Conservation (phyloP, 2,329 filamentous ascomycete species). For the Biscogniauxia mediterranea region DNA sequence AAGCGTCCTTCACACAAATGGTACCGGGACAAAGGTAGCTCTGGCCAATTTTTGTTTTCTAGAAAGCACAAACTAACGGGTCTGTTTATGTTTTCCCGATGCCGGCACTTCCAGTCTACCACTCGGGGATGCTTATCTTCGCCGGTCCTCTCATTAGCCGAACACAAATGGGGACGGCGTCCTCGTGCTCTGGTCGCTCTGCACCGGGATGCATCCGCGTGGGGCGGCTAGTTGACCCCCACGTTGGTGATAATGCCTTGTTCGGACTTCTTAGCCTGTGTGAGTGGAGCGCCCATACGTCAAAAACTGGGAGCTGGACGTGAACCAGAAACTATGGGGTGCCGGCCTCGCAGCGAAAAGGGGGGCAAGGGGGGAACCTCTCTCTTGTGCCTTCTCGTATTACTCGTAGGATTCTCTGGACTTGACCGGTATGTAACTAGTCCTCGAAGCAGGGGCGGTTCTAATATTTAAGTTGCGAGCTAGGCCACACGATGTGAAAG, state of each 20-base stretch:
- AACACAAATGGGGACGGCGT: not conserved
- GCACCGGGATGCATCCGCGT: not conserved
- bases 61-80: too few species aligned
- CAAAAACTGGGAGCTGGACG: not conserved
- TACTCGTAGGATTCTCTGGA: not conserved
- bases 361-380: too few species aligned
- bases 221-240: slow-evolving; percentile 1
- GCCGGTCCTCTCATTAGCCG: not conserved
- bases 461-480: not conserved
- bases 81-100: not conserved
- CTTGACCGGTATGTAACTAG: not conserved
- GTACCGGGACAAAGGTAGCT: too few species aligned
- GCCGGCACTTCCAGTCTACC: not conserved
- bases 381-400: not conserved
- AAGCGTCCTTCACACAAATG: not conserved
- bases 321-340: not conserved
- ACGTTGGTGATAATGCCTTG: not conserved
- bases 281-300: not conserved
- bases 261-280: not conserved
- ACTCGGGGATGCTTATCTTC: not conserved
- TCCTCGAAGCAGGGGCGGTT: not conserved
- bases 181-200: not conserved
- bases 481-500: not conserved
- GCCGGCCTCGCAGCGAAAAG: slow-evolving; percentile 1
- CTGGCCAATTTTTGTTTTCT: too few species aligned